phyloP scores from a whole-genome alignment of 192 early-diverging fungal species.

The Backusella luteola region DNA sequence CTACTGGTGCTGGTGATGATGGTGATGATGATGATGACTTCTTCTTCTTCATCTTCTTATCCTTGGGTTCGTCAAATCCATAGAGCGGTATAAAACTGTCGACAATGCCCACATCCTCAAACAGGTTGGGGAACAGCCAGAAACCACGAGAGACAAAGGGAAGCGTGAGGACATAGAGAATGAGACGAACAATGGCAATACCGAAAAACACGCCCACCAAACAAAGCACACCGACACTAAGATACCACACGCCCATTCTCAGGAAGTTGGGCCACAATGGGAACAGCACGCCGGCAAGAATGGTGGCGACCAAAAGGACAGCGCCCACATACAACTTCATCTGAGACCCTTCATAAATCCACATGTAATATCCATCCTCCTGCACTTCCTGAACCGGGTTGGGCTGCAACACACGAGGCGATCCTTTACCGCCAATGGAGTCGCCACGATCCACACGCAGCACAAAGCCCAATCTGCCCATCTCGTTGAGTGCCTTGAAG shows the following conservation, averaged over 20 bases:
- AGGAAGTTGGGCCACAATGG: slow-evolving; percentile 91
- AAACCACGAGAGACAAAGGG: slow-evolving; percentile 75
- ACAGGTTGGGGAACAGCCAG: slow-evolving; percentile 97
- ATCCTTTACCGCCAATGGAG: slow-evolving; percentile 24
- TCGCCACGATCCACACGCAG: slow-evolving; percentile 37
- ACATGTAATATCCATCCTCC: slow-evolving; percentile 88
- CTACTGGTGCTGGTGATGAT: neutral
- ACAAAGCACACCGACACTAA: slow-evolving; percentile 77
- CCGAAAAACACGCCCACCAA: slow-evolving; percentile 89
- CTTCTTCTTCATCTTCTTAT: slow-evolving; percentile 9
- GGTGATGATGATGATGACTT: neutral
- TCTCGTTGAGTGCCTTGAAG: slow-evolving; percentile 20
- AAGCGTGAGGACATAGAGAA: slow-evolving; percentile 79
- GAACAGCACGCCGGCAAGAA: slow-evolving; percentile 95
- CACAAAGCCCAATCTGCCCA: slow-evolving; percentile 32
- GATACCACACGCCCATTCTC: slow-evolving; percentile 86
- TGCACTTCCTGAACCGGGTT: slow-evolving; percentile 28
- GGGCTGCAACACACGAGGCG: slow-evolving; percentile 18
- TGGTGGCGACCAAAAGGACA: slow-evolving; percentile 69
- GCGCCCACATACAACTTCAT: slow-evolving; percentile 75
- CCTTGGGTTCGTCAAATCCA: slow-evolving; percentile 66
- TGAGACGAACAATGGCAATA: slow-evolving; percentile 82
- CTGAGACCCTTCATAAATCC: slow-evolving; percentile 92
- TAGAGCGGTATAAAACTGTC: slow-evolving; percentile 96
- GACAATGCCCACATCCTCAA: slow-evolving; percentile 92